phyloP scores from a whole-genome alignment of 2,329 filamentous ascomycete species.

The Iodosphaeria phyllophila region DNA sequence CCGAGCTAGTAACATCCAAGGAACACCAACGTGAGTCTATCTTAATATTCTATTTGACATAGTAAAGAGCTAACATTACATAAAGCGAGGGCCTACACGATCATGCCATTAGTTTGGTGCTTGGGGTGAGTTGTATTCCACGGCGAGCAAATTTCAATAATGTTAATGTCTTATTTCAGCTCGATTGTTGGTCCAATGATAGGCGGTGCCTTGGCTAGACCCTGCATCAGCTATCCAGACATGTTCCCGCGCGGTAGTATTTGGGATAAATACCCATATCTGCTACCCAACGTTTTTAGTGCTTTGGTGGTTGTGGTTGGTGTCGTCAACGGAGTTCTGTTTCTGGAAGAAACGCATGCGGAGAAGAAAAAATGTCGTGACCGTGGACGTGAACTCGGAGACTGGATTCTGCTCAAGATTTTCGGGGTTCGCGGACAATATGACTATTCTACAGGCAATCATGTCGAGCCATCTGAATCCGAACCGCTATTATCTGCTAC shows the following conservation, averaged over 20 bases:
- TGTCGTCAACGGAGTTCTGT: conserved; percentile 42
- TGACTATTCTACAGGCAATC: conserved; percentile 6
- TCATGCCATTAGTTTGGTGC: conserved; percentile 98
- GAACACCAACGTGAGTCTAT: conserved; percentile 63
- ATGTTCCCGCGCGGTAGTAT: conserved; percentile 56
- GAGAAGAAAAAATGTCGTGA: conserved; percentile 64
- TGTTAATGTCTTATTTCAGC: conserved; percentile 27
- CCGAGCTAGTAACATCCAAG: conserved; percentile 81
- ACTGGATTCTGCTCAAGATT: conserved; percentile 40
- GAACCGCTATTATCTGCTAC: conserved; percentile 42
- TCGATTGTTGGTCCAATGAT: conserved; percentile 87
- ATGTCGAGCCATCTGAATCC: conserved; percentile 19
- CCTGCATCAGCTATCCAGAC: conserved; percentile 62
- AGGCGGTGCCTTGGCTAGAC: conserved; percentile 75
- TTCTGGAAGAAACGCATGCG: conserved; percentile 82
- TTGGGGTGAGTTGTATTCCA: conserved; percentile 48
- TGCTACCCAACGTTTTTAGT: conserved; percentile 38
- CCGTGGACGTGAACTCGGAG: conserved; percentile 56
- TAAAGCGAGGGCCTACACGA: conserved; percentile 74
- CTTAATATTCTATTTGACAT: background rate
- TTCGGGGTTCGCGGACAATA: conserved; percentile 17
- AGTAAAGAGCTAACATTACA: conserved; percentile 10
- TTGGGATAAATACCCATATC: conserved; percentile 75
- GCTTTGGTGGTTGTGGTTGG: conserved; percentile 46
- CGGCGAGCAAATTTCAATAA: too few relatives aligned